phyloP scores from a whole-genome alignment of 768 basidiomycete species.

The Amanita pallidorosea region DNA sequence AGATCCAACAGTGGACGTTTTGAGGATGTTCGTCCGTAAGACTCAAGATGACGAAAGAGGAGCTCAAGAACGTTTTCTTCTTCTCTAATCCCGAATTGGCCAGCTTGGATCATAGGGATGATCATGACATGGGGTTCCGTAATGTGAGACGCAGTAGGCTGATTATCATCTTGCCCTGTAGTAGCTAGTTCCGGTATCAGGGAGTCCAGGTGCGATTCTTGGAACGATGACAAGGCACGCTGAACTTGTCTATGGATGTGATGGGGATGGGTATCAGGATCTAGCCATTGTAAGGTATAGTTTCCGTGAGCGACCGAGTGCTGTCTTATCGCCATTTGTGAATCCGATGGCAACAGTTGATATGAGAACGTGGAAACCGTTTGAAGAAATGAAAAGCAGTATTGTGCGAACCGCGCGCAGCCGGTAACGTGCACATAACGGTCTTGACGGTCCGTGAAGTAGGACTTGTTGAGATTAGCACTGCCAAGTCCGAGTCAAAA shows the following conservation, averaged over 20 bases:
- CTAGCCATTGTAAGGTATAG: slow-evolving; percentile 59
- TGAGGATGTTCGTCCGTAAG: not conserved
- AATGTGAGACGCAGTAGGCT: slow-evolving; percentile 32
- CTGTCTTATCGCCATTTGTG: slow-evolving; percentile 7
- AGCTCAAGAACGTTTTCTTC: slow-evolving; percentile 57
- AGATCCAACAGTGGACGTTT: slow-evolving; percentile 53
- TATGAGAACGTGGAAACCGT: slow-evolving; percentile 69
- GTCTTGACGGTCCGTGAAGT: slow-evolving; percentile 93
- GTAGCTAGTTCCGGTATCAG: not conserved
- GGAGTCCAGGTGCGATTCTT: slow-evolving; percentile 25
- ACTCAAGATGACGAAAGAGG: slow-evolving; percentile 44
- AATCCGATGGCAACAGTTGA: slow-evolving; percentile 23
- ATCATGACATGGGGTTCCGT: not conserved
- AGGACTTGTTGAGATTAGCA: slow-evolving; percentile 87
- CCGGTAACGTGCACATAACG: slow-evolving; percentile 72
- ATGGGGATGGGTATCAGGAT: slow-evolving; percentile 56
- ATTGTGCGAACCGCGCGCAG: slow-evolving; percentile 60
- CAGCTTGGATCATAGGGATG: slow-evolving; percentile 82
- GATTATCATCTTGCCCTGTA: slow-evolving; percentile 8
- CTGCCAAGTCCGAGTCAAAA: slow-evolving; percentile 26
- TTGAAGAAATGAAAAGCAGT: slow-evolving; percentile 72
- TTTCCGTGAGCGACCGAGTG: slow-evolving; percentile 26
- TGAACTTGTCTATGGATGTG: slow-evolving; percentile 52
- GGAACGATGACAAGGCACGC: slow-evolving; percentile 47
- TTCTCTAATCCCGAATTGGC: slow-evolving; percentile 78